phyloP scores from a whole-genome alignment of 2,329 filamentous ascomycete species.

The Botryotinia calthae region DNA sequence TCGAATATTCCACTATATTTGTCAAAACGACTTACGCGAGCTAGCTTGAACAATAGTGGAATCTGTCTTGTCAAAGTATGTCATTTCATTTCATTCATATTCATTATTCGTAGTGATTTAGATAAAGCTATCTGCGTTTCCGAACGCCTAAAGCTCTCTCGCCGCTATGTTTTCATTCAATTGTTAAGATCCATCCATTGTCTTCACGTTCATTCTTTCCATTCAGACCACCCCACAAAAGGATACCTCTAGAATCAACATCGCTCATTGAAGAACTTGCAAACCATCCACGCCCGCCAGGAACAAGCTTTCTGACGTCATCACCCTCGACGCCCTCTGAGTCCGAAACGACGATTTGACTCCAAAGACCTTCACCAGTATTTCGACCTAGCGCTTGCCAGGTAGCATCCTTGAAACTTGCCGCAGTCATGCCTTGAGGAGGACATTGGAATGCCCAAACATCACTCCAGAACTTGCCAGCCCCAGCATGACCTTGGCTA shows the following conservation, averaged over 20 bases:
- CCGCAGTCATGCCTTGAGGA: conserved; percentile 52
- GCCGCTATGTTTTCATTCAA: conserved; percentile 39
- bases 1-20: not conserved
- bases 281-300: conserved; percentile 56
- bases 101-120: not conserved
- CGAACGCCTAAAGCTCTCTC: not conserved
- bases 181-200: conserved; percentile 63
- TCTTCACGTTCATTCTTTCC: conserved; percentile 51
- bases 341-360: conserved; percentile 51
- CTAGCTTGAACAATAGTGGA: not conserved
- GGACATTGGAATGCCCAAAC: conserved; percentile 65
- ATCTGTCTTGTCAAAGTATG: not conserved
- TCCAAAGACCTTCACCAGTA: conserved; percentile 60
- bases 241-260: conserved; percentile 56
- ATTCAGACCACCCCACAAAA: conserved; percentile 60
- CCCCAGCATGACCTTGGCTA: conserved; percentile 48
- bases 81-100: not conserved
- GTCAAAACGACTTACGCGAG: not conserved
- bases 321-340: conserved; percentile 45
- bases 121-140: not conserved
- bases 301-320: conserved; percentile 45
- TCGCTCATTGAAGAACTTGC: conserved; percentile 56
- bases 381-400: conserved; percentile 51
- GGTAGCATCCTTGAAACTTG: conserved; percentile 55
- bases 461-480: conserved; percentile 56